Evolutionary conservation across 192 early-diverging fungal species (phyloP), one percentile per base, ranked within the genome.

Genomic region (Paraglomus brasilianum): DNA sequence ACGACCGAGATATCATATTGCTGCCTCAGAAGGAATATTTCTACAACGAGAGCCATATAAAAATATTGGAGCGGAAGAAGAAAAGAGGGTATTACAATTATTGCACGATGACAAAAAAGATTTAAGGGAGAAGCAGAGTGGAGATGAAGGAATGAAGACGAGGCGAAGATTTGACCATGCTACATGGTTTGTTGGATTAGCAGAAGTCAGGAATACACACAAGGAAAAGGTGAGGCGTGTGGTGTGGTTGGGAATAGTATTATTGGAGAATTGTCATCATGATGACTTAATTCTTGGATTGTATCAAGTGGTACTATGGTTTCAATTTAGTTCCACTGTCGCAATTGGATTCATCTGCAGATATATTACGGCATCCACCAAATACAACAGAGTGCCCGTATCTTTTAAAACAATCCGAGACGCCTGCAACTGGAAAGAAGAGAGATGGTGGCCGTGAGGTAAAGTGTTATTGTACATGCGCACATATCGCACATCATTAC

Each of bases 261-360:
- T n/a, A n/a, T n/a, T n/a, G n/a, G n/a, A n/a, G n/a, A n/a, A n/a
- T n/a, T n/a, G n/a, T n/a, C n/a, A n/a, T n/a, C n/a, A n/a, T n/a
- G n/a, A n/a, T n/a, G n/a, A n/a, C n/a, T n/a, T n/a, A n/a, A n/a
- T n/a, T n/a, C n/a, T n/a, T n/a, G n/a, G n/a, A n/a, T n/a, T n/a
- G n/a, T n/a, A n/a, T n/a, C n/a, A n/a, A 87, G 75, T 97, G 95
- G 95, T 93, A 93, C 71, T 97, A 95, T 73, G 95, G 94, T 1
- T 90, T 94, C 80, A 94, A 94, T 51, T 73, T 93, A 19, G 81
- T 75, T 1, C 93, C 95, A 11, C 69, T 93, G 52, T 66, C 84
- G 7, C 73, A 67, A 64, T 69, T 52, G 22, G 36, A 43, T 36
- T 69, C 48, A 53, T 79, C 53, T 38, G 52, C 58, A 1, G n/a